phyloP scores from a whole-genome alignment of 495 filamentous ascomycete species.

The Aspergillus egyptiacus region DNA sequence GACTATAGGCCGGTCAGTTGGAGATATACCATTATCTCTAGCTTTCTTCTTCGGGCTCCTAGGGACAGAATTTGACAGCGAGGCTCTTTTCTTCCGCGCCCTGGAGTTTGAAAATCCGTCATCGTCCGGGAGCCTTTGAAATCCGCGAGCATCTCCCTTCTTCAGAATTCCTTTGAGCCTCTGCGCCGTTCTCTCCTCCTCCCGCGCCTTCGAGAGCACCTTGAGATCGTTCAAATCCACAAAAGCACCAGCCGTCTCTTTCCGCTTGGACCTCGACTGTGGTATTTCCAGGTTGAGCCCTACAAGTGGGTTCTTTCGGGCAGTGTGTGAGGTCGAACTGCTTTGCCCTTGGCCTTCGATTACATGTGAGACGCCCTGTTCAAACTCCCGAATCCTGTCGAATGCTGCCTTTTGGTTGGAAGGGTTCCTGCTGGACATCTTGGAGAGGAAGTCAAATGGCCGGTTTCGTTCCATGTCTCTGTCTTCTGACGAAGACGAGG shows the following conservation, averaged over 20 bases:
- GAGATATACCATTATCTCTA: constrained; percentile 57
- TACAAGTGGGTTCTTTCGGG: constrained; percentile 28
- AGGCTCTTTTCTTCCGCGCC: constrained; percentile 10
- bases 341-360: background rate
- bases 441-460: constrained; percentile 29
- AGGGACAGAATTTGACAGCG: constrained; percentile 14
- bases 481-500: constrained; percentile 32
- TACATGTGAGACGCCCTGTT: background rate
- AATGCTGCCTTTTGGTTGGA: constrained; percentile 13
- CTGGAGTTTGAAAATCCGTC: background rate
- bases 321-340: background rate
- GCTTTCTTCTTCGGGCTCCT: constrained; percentile 20
- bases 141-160: constrained; percentile 20
- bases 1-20: constrained; percentile 66
- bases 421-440: constrained; percentile 24
- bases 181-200: constrained; percentile 30
- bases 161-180: constrained; percentile 23
- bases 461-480: constrained; percentile 25
- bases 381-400: background rate
- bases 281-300: constrained; percentile 57
- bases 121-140: constrained; percentile 19
- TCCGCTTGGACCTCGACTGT: constrained; percentile 13
- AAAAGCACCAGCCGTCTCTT: constrained; percentile 20
- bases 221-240: constrained; percentile 41
- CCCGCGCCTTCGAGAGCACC: constrained; percentile 29